These are phyloP conservation scores for Fusarium pseudonygamai DNA, from an alignment of 2,329 filamentous ascomycete genomes.

Conservation along the genomic window DNA sequence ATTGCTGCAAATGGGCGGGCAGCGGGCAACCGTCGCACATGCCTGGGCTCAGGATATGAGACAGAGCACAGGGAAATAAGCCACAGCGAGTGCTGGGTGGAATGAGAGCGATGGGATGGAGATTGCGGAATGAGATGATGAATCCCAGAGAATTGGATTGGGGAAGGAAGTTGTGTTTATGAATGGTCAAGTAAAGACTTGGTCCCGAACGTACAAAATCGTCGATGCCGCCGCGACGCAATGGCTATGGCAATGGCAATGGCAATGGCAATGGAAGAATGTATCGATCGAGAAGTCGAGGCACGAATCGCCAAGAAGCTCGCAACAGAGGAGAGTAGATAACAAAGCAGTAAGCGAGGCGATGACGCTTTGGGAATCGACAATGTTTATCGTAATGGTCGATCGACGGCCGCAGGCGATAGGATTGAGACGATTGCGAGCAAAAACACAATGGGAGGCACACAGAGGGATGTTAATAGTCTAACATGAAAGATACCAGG, in stretches of 20 bases:
- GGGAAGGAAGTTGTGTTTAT: constrained; percentile 18
- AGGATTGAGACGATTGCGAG: constrained; percentile 5
- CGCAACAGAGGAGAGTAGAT: constrained; percentile 1
- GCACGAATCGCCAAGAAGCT: not conserved
- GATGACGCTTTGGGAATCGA: constrained; percentile 13
- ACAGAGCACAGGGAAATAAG: constrained; percentile 24
- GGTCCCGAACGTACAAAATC: constrained; percentile 11
- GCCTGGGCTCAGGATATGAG: constrained; percentile 28
- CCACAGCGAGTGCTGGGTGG: constrained; percentile 22
- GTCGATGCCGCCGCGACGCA: not conserved
- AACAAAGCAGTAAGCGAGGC: not conserved
- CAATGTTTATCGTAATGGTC: constrained; percentile 24
- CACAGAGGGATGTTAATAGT: constrained; percentile 5
- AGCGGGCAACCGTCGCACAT: constrained; percentile 36
- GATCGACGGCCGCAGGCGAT: constrained; percentile 17
- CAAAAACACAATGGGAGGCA: constrained; percentile 1
- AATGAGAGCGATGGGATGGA: constrained; percentile 19
- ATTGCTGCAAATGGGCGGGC: constrained; percentile 19
- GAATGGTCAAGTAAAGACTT: constrained; percentile 14
- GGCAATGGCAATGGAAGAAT: not conserved
- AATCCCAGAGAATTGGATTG: not conserved
- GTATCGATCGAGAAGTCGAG: constrained; percentile 1
- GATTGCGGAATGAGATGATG: constrained; percentile 5
- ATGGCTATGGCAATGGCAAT: not conserved
- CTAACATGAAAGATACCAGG: constrained; percentile 2